Conservation (phyloP, 345 rosid genomes). For the Rhodomyrtus tomentosa region DNA sequence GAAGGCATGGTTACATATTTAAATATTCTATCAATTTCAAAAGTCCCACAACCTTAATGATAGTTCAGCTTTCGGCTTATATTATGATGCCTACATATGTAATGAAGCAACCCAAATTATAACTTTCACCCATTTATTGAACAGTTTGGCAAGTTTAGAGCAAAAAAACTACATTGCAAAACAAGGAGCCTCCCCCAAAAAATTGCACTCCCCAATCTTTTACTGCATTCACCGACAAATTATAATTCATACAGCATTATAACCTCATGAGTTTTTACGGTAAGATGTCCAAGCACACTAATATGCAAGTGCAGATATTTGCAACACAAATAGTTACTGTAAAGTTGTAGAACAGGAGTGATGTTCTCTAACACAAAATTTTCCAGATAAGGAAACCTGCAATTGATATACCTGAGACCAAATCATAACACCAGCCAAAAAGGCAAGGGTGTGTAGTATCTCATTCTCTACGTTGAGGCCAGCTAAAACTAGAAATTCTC, state of each 20-base stretch:
- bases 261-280: background rate
- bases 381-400: background rate
- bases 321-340: background rate
- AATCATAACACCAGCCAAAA: constrained; percentile 81
- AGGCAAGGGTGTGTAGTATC: constrained; percentile 79
- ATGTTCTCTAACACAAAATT: background rate
- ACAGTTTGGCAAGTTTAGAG: background rate
- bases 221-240: background rate
- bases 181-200: background rate
- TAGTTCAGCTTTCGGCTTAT: background rate
- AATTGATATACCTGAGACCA: constrained; percentile 79
- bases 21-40: no score
- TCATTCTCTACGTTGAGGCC: constrained; percentile 82
- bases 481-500: constrained; percentile 41
- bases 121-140: background rate
- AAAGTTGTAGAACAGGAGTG: background rate
- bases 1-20: no score
- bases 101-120: background rate
- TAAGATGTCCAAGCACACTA: background rate
- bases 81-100: background rate
- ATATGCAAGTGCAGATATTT: background rate
- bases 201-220: background rate
- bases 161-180: background rate
- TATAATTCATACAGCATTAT: background rate
- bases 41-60: background rate